These are phyloP conservation scores for Cercospora zeae-maydis DNA, from an alignment of 2,329 filamentous ascomycete species.

Conservation along the genomic window DNA sequence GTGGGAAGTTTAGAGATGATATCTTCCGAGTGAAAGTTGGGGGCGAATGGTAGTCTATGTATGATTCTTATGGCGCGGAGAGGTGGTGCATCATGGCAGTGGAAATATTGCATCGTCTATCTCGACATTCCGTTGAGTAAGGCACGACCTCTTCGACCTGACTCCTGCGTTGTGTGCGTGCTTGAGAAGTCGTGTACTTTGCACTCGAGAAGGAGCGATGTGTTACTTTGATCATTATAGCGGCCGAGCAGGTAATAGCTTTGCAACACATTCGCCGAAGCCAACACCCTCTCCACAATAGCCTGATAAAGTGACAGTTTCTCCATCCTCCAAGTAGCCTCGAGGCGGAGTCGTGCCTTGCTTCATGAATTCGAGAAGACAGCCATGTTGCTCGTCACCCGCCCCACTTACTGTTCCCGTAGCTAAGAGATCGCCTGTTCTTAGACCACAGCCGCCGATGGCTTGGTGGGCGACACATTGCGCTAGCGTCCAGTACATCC, in stretches of 20 bases:
- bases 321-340: slow-evolving; percentile 41
- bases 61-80: not conserved
- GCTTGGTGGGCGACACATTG: slow-evolving; percentile 44
- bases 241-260: slow-evolving; percentile 32
- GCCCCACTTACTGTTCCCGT: slow-evolving; percentile 43
- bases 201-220: not conserved
- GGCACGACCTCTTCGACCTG: too few relatives aligned
- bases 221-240: not conserved
- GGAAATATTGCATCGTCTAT: not conserved
- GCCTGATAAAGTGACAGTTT: slow-evolving; percentile 39
- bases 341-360: slow-evolving; percentile 37
- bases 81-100: not conserved
- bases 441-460: slow-evolving; percentile 40
- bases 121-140: too few relatives aligned
- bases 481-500: slow-evolving; percentile 44
- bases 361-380: slow-evolving; percentile 42
- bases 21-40: slow-evolving; percentile 53
- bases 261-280: slow-evolving; percentile 42
- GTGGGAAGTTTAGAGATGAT: slow-evolving; percentile 48
- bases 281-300: slow-evolving; percentile 39
- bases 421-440: slow-evolving; percentile 43
- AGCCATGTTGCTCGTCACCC: slow-evolving; percentile 39
- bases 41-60: slow-evolving; percentile 43
- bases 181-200: too few relatives aligned
- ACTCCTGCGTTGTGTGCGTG: too few relatives aligned